Evolutionary conservation across 805 yeast species (phyloP).

Genomic region (Cyberlindnera americana): DNA sequence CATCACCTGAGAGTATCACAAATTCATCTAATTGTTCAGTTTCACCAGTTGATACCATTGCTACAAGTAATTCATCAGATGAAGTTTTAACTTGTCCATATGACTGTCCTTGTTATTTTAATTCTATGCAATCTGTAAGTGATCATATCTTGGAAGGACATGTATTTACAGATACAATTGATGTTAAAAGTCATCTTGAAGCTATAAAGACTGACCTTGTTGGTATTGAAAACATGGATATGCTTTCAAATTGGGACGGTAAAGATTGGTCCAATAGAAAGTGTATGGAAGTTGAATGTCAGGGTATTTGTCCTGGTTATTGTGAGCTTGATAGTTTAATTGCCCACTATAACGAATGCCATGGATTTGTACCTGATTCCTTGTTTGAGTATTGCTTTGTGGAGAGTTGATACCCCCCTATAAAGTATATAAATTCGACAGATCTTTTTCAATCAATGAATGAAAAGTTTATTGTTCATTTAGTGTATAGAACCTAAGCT

Average conservation of each 20-base stretch:
- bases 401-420: conserved; percentile 1
- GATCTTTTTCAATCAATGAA: too few relatives aligned
- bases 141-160: conserved; percentile 5
- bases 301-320: not conserved
- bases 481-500: too few relatives aligned
- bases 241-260: conserved; percentile 8
- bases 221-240: not conserved
- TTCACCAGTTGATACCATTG: not conserved
- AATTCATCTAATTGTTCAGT: too few relatives aligned
- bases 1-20: too few relatives aligned
- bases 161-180: conserved; percentile 1
- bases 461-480: too few relatives aligned
- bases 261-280: conserved; percentile 6
- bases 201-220: not conserved
- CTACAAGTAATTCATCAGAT: not conserved
- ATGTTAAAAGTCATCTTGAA: not conserved
- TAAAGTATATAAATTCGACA: too few relatives aligned
- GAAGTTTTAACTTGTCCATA: conserved; percentile 1
- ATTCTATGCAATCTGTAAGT: not conserved
- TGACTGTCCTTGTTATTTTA: not conserved
- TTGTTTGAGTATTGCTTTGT: conserved; percentile 4
- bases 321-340: conserved; percentile 1
- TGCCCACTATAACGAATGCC: conserved; percentile 10
- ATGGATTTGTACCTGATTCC: conserved; percentile 9
- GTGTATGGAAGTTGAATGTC: conserved; percentile 7